These are phyloP conservation scores for Plasmodium blacklocki DNA, from an alignment of 169 alveolate genomes.

Conservation along the genomic window DNA sequence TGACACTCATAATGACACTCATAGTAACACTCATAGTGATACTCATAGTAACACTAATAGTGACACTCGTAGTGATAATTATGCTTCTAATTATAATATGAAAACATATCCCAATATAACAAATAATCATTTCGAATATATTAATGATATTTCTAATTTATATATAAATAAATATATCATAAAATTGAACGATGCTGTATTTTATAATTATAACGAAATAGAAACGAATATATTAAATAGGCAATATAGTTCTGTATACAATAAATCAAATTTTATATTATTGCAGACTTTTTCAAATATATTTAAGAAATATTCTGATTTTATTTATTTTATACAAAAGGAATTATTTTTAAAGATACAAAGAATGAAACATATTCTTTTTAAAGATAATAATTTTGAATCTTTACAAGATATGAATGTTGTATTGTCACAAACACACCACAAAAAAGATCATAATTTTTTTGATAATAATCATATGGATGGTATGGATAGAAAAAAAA, in stretches of 20 bases:
- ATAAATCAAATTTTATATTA: conserved; percentile 22
- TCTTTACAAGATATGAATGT: not conserved
- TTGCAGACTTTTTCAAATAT: conserved; percentile 20
- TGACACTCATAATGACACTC: no score
- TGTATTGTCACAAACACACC: not conserved
- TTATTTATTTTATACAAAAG: conserved; percentile 13
- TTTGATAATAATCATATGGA: no score
- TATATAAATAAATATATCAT: conserved; percentile 44
- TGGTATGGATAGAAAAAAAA: no score
- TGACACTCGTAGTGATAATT: no score
- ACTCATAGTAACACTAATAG: no score
- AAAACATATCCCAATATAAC: no score
- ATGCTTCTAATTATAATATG: no score
- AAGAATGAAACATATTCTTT: conserved; percentile 9
- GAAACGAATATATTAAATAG: conserved; percentile 12
- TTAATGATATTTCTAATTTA: conserved; percentile 8
- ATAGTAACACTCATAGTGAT: no score
- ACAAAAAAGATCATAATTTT: not conserved
- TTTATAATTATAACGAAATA: conserved; percentile 34
- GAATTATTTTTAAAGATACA: conserved; percentile 19
- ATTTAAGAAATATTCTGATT: conserved; percentile 14
- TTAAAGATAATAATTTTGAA: conserved; percentile 9
- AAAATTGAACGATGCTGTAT: conserved; percentile 53
- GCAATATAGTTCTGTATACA: not conserved
- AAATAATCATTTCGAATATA: not conserved